Conservation (phyloP, 164 flowering plant species). For the Magnolia changhungtana region DNA sequence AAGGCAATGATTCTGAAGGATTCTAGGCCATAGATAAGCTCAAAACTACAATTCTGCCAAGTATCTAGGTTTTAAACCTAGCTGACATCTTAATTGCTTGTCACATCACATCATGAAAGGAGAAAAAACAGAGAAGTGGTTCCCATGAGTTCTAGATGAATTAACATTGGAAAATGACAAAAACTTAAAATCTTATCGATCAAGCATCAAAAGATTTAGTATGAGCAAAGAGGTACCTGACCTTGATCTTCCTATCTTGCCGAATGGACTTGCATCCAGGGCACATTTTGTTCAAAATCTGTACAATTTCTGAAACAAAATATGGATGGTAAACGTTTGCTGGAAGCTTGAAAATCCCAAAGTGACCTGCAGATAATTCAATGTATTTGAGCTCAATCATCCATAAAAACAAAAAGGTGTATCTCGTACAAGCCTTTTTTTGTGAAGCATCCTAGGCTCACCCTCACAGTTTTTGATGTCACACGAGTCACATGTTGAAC, state of each 20-base stretch:
- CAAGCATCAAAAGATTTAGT: conserved; percentile 10
- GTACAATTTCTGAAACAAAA: conserved; percentile 51
- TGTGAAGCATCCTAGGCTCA: conserved; percentile 13
- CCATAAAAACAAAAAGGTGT: background rate
- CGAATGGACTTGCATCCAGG: conserved; percentile 71
- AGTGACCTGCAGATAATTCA: conserved; percentile 60
- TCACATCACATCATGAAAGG: too few species aligned
- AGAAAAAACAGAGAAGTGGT: background rate
- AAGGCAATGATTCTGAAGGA: background rate
- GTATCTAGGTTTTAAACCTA: too few species aligned
- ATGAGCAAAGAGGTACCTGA: conserved; percentile 36
- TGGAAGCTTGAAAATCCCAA: conserved; percentile 62
- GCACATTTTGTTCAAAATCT: conserved; percentile 68
- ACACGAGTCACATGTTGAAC: conserved; percentile 67
- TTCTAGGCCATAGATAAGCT: background rate
- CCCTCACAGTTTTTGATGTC: conserved; percentile 64
- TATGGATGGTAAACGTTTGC: conserved; percentile 62
- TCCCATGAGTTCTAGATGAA: too few species aligned
- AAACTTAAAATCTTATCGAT: background rate
- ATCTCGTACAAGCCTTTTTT: background rate
- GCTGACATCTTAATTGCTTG: too few species aligned
- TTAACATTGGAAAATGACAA: background rate
- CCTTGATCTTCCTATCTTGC: conserved; percentile 45
- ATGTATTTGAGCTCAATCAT: background rate
- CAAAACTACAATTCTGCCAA: background rate